Evolutionary conservation across 2,329 filamentous ascomycete genomes (phyloP), one percentile per base, ranked within the genome.

Genomic region (Aspergillus vadensis): DNA sequence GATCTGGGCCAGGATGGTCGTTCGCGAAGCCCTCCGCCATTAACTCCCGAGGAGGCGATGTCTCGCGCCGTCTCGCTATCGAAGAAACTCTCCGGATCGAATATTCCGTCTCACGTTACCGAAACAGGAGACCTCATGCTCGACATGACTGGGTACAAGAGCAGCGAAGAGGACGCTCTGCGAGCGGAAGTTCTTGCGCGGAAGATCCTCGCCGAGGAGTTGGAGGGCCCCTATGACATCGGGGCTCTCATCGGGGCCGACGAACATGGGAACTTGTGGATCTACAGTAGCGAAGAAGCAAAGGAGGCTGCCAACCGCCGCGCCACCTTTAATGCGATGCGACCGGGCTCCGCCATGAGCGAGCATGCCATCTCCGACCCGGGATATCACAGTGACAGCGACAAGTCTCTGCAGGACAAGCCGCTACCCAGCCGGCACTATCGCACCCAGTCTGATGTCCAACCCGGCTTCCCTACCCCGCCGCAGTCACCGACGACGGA

Each of bases 251-350:
- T 99, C 69, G 95, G 93, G 12, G 94, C 95, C 48, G 95, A 99
- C 72, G 92, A 96, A 71, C 88, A 95, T 61, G 95, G 95, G 6
- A 99, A 99, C 70, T 83, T 99, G n/a, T 98, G 95, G 94, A 98
- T 99, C 67, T 99, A 99, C 79, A 95, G 92, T 78, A 98, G 93
- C 69, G 93, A 98, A 75, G 93, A 97, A 72, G 92, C 95, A 23
- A 98, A 97, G 72, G 90, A 95, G 69, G 90, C 91, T 6, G 94
- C 94, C 32, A 89, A 89, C 80, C 88, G 89, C 39, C 82, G 83
- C 68, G 81, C 83, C 2, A 78, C 80, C 1, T 73, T 87, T 61
- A 80, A 80, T 25, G 78, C 80, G 4, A 77, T 88, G 64, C 80
- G 82, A 53, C 77, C 82, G 3, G 75, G 77, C 12, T 79, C 78